These are phyloP conservation scores for Solanum rostratum DNA, from an alignment of 257 asterid species.

Conservation along the genomic window DNA sequence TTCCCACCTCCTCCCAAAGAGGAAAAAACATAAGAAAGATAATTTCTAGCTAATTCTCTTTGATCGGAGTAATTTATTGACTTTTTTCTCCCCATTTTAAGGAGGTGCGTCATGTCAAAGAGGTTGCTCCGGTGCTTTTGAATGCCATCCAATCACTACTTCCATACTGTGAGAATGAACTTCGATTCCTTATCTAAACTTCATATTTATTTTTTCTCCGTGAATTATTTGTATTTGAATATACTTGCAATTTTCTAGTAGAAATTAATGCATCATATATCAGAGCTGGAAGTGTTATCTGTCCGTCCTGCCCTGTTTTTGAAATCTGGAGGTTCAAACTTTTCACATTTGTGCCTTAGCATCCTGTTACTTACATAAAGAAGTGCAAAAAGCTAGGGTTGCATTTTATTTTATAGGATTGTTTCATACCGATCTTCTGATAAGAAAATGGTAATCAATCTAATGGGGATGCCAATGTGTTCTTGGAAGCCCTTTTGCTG, in stretches of 20 bases:
- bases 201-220: neutral
- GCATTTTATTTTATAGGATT: neutral
- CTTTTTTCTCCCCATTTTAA: constrained; percentile 5
- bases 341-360: neutral
- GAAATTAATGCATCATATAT: neutral
- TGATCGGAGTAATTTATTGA: neutral
- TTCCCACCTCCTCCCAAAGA: neutral
- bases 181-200: neutral
- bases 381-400: neutral
- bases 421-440: neutral
- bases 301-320: neutral
- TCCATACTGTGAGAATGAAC: constrained; percentile 61
- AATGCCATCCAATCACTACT: constrained; percentile 70
- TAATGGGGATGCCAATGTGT: neutral
- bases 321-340: neutral
- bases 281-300: neutral
- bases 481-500: neutral
- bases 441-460: neutral
- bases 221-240: neutral
- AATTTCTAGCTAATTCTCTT: neutral
- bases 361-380: neutral
- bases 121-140: constrained; percentile 75
- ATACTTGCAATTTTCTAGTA: neutral
- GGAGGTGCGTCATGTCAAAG: constrained; percentile 94
- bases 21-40: neutral